Percentiles rank a stretch among this genome's conserved stretches.
phyloP scores from a whole-genome alignment of 2,329 filamentous ascomycete genomes.

The Talaromyces atroroseus region DNA sequence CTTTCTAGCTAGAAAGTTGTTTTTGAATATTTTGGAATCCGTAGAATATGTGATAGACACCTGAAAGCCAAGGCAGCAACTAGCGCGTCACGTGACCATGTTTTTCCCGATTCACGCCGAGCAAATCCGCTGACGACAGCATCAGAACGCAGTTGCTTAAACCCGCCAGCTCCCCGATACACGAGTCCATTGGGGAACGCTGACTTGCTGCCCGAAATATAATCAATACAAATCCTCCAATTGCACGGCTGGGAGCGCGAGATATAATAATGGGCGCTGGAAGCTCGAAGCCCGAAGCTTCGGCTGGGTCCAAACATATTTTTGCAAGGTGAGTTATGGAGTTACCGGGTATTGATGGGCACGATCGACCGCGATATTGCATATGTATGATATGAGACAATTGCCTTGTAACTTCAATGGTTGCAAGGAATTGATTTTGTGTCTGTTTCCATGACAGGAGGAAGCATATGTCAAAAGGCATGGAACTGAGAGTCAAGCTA shows the following conservation, averaged over 20 bases:
- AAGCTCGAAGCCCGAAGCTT: constrained; percentile 54
- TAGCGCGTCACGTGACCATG: constrained; percentile 2
- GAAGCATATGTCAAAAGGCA: neutral
- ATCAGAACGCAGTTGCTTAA: constrained; percentile 2
- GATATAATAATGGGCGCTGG: constrained; percentile 53
- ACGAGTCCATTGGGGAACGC: neutral
- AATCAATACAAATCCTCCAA: neutral
- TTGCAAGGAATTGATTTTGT: constrained; percentile 1
- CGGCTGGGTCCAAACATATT: constrained; percentile 51
- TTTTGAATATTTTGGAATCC: neutral
- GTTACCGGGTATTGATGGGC: neutral
- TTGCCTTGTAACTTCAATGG: neutral
- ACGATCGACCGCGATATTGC: no score
- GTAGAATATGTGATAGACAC: neutral
- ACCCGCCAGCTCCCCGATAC: neutral
- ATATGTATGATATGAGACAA: constrained; percentile 5
- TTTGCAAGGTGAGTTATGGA: constrained; percentile 52
- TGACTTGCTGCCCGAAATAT: neutral
- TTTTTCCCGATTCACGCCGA: constrained; percentile 9
- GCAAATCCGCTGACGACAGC: constrained; percentile 6
- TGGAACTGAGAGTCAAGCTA: constrained; percentile 7
- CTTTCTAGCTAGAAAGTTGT: neutral
- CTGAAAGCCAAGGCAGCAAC: neutral
- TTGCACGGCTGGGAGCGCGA: constrained; percentile 8
- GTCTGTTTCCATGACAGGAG: neutral